phyloP scores from a whole-genome alignment of 2,329 filamentous ascomycete genomes.

The Fusarium tjaetaba region DNA sequence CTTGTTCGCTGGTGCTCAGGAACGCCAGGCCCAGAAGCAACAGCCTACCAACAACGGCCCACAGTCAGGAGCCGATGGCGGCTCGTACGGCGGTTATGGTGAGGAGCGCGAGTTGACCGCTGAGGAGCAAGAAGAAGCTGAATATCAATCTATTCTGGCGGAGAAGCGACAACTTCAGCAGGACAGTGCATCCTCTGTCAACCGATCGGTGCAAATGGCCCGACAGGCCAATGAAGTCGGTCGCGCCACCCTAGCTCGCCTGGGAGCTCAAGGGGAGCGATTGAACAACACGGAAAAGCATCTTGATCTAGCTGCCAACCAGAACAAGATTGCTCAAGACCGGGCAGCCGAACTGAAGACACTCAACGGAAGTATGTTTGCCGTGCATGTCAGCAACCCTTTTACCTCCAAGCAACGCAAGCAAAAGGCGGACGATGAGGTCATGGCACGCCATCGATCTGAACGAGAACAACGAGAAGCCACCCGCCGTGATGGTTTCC shows the following conservation, averaged over 20 bases:
- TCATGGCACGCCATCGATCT: conserved; percentile 73
- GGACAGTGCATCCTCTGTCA: conserved; percentile 65
- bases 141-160: conserved; percentile 69
- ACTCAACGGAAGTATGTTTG: conserved; percentile 91
- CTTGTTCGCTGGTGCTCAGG: conserved; percentile 68
- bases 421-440: conserved; percentile 71
- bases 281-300: conserved; percentile 86
- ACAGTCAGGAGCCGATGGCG: conserved; percentile 40
- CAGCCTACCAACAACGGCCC: conserved; percentile 34
- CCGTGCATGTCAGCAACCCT: conserved; percentile 79
- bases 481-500: conserved; percentile 63
- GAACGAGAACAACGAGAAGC: conserved; percentile 74
- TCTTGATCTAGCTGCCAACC: conserved; percentile 80
- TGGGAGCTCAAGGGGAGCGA: conserved; percentile 82
- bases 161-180: conserved; percentile 76
- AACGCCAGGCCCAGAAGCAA: conserved; percentile 58
- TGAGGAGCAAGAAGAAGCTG: conserved; percentile 78
- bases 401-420: conserved; percentile 77
- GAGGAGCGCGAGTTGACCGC: conserved; percentile 82
- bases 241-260: conserved; percentile 74
- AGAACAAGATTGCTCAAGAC: conserved; percentile 80
- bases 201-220: conserved; percentile 54
- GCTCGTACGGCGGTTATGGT: conserved; percentile 65
- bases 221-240: conserved; percentile 65
- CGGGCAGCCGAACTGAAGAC: conserved; percentile 85